Base-by-base conservation (phyloP, 352 stramenopile species). In the Globisporangium abappressorium region DNA sequence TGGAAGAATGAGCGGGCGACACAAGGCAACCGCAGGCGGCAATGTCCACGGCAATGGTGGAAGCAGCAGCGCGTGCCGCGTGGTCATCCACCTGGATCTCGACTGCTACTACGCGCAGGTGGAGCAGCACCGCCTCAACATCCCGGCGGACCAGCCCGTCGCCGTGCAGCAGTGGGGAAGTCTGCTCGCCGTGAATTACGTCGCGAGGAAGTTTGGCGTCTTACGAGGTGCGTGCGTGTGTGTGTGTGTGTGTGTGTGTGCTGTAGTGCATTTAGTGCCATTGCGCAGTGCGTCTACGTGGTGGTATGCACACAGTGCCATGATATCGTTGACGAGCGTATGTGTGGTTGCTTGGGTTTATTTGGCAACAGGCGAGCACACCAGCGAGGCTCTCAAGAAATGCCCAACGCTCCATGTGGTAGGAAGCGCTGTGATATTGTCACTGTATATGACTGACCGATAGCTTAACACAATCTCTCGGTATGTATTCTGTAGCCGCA, bases 21-120 rank as follows among this genome's bases (percentile, higher is more conserved):
- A 28, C 54, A 30, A 64, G 38, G 8, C 58, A 55, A 15, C n/a
- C 9, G 18, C 12, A 7, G 15, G 24, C 0, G 2, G 3, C 57
- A 51, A 22, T 7, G 8, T 30, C 30, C 5, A 34, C 36, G 9
- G 36, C 36, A 43, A 43, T 18, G 12, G 34, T 7, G 7, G 33
- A 11, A 36, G 11, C 22, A 34, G 11, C n/a, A 41, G 47, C 34
- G 26, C 36, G 26, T 47, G 64, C 46, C 84, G 88, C 26, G 88
- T 96, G 63, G 81, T 96, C 70, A 72, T 94, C 67, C 88, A 95
- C 67, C 66, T 95, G 62, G 89, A 96, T 62, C 83, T 94, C 59
- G 89, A 96, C 75, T 96, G 87, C 77, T 96, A 94, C 76, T 96
- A 96, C 65, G 85, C 87, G 64, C 87, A 94, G 71, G 89, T 96